Base-by-base conservation (phyloP, 257 asterid genomes). In the Anisodus tanguticus region DNA sequence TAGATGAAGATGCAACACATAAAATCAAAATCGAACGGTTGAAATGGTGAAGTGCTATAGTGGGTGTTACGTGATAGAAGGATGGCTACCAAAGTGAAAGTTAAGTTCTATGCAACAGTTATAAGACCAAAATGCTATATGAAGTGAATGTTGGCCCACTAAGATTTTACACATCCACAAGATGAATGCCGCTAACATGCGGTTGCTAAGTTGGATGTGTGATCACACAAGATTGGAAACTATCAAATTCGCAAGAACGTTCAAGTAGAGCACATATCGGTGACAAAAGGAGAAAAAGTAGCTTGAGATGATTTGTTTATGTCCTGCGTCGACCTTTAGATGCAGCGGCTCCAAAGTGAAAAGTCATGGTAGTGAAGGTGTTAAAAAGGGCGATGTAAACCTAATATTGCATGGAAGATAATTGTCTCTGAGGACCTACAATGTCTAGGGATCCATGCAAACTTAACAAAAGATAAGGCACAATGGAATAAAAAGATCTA, bases 171-270 rank as follows among this genome's bases (percentile, higher is more conserved):
- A 68, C 12, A 37, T 68, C 22, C 51, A 68, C 76, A 15, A 37
- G 51, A 68, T 13, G 45, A 68, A 68, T 68, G 76, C 13, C 3
- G 12, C 45, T 2, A 41, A 41, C 45, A 41, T 41, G 45, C 45
- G 5, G 45, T 1, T 6, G 51, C 11, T 68, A 15, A 37, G 76
- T 13, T 6, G n/a, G 19, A 67, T 35, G 76, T 13, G 49, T 37
- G 22, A 68, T 68, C 76, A 68, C 7, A 68, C 51, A 37, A 68
- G 51, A 68, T 68, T 68, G 37, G 76, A 68, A 37, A 16, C 37
- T 22, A 68, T 68, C 74, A 67, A 19, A 67, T 67, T 6, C 5
- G 19, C 5, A 6, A 66, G 74, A 67, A 67, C 49, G 22, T 35
- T 67, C 74, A 67, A 67, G 22, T 67, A 67, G 22, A 67, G 22